phyloP scores from a whole-genome alignment of 768 basidiomycete genomes.

The Lyophyllum decastes region DNA sequence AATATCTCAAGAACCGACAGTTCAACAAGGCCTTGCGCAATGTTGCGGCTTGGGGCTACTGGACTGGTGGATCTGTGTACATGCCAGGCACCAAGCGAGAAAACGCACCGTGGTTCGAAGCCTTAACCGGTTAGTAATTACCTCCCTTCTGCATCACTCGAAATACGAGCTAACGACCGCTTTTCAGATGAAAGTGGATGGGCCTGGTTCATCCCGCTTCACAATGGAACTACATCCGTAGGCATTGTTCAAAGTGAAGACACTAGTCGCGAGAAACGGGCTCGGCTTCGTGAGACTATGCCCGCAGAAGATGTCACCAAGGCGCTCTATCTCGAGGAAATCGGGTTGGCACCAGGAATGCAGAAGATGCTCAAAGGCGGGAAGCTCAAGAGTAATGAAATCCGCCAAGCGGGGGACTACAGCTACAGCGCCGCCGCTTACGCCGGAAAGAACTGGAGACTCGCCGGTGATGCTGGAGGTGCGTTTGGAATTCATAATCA shows the following conservation, averaged over 20 bases:
- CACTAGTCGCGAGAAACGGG: constrained; percentile 33
- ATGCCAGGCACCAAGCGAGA: constrained; percentile 39
- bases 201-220: constrained; percentile 59
- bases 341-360: constrained; percentile 35
- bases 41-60: constrained; percentile 73
- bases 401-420: constrained; percentile 35
- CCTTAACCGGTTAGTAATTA: constrained; percentile 47
- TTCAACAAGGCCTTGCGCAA: constrained; percentile 56
- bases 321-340: constrained; percentile 39
- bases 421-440: constrained; percentile 36
- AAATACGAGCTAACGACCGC: background rate
- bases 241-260: constrained; percentile 50
- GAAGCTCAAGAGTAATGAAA: constrained; percentile 11
- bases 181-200: constrained; percentile 51
- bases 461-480: constrained; percentile 46
- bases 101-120: constrained; percentile 55
- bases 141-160: background rate
- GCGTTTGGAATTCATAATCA: constrained; percentile 10
- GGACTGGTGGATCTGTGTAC: constrained; percentile 50
- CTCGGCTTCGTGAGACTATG: constrained; percentile 7
- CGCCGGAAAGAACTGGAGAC: constrained; percentile 34
- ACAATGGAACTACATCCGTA: constrained; percentile 49
- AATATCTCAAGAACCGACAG: constrained; percentile 56
- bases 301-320: constrained; percentile 22
- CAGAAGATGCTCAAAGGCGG: constrained; percentile 24